A percentile compares a stretch with the other conserved stretches of the same genome.
phyloP scores from a whole-genome alignment of 768 basidiomycete genomes.

The Lactarius sanguifluus region DNA sequence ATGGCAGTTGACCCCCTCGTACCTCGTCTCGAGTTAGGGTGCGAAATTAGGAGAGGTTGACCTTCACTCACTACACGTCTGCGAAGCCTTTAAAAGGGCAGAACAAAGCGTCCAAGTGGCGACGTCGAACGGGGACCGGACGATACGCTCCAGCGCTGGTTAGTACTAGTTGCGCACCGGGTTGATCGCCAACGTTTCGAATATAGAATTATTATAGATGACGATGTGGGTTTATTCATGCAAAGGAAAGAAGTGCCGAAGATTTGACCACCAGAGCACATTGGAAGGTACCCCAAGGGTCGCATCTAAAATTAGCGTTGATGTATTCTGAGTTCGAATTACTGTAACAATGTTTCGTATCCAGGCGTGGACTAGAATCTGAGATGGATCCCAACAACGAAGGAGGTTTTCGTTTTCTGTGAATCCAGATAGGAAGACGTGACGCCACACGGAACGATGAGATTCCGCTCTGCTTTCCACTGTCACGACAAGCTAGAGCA shows the following conservation, averaged over 20 bases:
- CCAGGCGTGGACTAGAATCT: too few species aligned
- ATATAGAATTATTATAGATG: too few species aligned
- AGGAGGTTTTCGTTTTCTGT: too few species aligned
- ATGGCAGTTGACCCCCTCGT: background rate
- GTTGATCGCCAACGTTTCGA: background rate
- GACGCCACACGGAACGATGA: too few species aligned
- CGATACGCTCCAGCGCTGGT: conserved; percentile 2
- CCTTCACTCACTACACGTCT: background rate
- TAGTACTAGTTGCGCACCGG: background rate
- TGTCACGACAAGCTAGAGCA: too few species aligned
- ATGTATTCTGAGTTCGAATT: too few species aligned
- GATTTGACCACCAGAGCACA: background rate
- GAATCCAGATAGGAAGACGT: too few species aligned
- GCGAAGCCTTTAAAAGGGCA: background rate
- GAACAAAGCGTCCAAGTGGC: background rate
- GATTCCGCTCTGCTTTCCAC: too few species aligned
- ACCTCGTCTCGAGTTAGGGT: background rate
- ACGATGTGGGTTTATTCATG: background rate
- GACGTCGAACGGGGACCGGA: background rate
- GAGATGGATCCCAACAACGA: too few species aligned
- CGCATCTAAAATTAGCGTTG: too few species aligned
- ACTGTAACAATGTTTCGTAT: too few species aligned
- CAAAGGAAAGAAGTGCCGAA: background rate
- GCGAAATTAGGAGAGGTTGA: background rate
- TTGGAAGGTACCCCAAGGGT: too few species aligned